Evolutionary conservation across 1,284 basidiomycete species (phyloP).

Genomic region (Crepidotus sp.): DNA sequence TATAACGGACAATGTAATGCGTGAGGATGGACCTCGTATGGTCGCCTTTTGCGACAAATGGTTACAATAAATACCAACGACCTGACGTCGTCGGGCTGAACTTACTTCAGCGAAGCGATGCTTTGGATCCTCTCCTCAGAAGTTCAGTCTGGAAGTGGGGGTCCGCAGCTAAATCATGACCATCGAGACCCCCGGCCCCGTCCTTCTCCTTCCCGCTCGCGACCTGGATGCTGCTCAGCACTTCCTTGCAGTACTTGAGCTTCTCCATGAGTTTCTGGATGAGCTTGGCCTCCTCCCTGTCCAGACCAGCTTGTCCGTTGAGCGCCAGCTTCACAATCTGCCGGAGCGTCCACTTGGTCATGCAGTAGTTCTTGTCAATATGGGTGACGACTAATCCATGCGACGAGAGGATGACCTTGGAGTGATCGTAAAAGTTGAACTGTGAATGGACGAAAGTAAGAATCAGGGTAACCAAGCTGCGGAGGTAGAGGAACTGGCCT

Average conservation of each 20-base stretch:
- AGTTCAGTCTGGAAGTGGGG: constrained; percentile 14
- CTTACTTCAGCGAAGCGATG: constrained; percentile 13
- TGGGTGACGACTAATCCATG: constrained; percentile 75
- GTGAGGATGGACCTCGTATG: constrained; percentile 6
- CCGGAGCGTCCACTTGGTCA: constrained; percentile 69
- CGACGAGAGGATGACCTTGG: constrained; percentile 84
- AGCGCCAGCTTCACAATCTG: constrained; percentile 62
- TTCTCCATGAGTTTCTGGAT: constrained; percentile 62
- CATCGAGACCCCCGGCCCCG: constrained; percentile 6
- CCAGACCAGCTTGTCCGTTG: constrained; percentile 24
- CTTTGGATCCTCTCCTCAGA: constrained; percentile 16
- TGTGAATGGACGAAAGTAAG: constrained; percentile 25
- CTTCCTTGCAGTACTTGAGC: constrained; percentile 76
- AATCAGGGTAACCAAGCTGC: constrained; percentile 1
- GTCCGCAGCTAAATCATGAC: constrained; percentile 7
- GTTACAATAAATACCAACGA: constrained; percentile 16
- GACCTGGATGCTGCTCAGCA: constrained; percentile 53
- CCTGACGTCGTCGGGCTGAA: constrained; percentile 15
- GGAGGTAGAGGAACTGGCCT: constrained; percentile 42
- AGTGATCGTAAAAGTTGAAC: constrained; percentile 99
- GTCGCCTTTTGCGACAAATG: constrained; percentile 18
- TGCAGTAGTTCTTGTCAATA: constrained; percentile 81
- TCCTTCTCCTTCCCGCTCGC: constrained; percentile 24
- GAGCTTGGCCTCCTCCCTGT: constrained; percentile 51
- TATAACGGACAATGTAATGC: constrained; percentile 8